A percentile compares a stretch with the other conserved stretches of the same genome.
phyloP scores from a whole-genome alignment of 1,284 basidiomycete genomes.

The Ganoderma sp. region DNA sequence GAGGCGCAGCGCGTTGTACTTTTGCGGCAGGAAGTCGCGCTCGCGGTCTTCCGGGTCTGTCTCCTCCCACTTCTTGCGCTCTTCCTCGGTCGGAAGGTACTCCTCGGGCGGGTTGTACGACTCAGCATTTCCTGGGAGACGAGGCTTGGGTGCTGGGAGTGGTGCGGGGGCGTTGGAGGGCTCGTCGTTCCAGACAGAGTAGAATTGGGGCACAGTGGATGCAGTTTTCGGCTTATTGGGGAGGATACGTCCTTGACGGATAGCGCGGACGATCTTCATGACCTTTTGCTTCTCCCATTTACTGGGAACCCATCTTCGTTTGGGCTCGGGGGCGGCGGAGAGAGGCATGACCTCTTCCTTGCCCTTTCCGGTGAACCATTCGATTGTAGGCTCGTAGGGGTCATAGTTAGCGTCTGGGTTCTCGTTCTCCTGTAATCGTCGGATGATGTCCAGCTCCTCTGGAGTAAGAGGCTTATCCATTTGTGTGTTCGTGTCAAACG shows the following conservation, averaged over 20 bases:
- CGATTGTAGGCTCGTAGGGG: conserved; percentile 91
- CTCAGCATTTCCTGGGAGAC: conserved; percentile 90
- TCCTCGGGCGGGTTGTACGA: conserved; percentile 99
- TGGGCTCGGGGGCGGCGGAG: conserved; percentile 91
- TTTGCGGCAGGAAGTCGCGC: conserved; percentile 88
- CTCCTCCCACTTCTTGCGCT: conserved; percentile 85
- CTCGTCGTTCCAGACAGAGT: conserved; percentile 87
- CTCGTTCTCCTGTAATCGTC: conserved; percentile 87
- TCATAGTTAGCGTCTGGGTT: conserved; percentile 91
- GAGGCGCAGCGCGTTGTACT: conserved; percentile 83
- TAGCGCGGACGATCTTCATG: conserved; percentile 99
- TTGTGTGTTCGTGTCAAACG: conserved; percentile 90
- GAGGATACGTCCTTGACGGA: conserved; percentile 92
- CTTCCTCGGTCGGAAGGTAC: conserved; percentile 91
- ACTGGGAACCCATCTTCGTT: conserved; percentile 95
- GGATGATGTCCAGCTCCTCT: conserved; percentile 96
- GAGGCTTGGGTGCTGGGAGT: conserved; percentile 91
- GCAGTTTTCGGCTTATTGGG: conserved; percentile 85
- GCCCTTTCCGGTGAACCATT: conserved; percentile 98
- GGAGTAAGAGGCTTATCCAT: conserved; percentile 86
- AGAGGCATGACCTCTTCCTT: conserved; percentile 95
- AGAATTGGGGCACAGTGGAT: conserved; percentile 79
- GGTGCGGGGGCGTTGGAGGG: conserved; percentile 75
- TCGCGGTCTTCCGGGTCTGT: conserved; percentile 92
- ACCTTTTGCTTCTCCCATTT: conserved; percentile 99